Evolutionary conservation across 768 basidiomycete species (phyloP), one percentile per base, ranked within the genome.

Genomic region (Myochromella boudieri): DNA sequence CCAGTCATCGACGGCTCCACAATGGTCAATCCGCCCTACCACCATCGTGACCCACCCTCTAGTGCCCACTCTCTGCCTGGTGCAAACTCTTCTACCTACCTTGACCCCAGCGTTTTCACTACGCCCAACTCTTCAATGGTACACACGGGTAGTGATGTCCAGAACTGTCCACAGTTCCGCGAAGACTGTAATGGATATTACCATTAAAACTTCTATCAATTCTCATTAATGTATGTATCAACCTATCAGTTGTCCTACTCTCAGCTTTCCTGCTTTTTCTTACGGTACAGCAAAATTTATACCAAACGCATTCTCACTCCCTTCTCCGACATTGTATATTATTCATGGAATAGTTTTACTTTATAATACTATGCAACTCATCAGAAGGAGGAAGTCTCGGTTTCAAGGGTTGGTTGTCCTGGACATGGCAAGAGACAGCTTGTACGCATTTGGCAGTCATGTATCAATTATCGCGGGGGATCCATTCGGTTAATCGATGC

Each of bases 81-180:
- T 38, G 45, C 52, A 1, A 37, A 56, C 15, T 50, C 57, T 3
- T 52, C 59, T 1, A 44, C 48, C 12, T 60, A 59, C 37, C 44
- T 60, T 11, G 54, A 55, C 31, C 46, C 57, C 15, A 55, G 53
- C 14, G 58, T 60, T 6, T 62, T 64, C 24, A 42, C 58, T n/a
- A 46, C 54, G 8, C 21, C 63, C 6, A 60, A 63, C 27, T 32
- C 60, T 32, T 54, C 62, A 26, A 36, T 75, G 50, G 65, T 65
- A 17, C 64, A 64, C 42, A 48, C 63, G n/a, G 55, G 48, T 11
- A 65, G 65, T 36, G 69, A 73, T 48, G 63, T 63, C 47, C 67
- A 69, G 37, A 64, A 63, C 37, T 76, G 74, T 51, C 63, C 69
- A 5, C 68, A 75, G 49, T 76, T 77, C 52, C 72, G 71, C 24